A percentile compares a stretch with the other conserved stretches of the same genome.
These are phyloP conservation scores for Biscogniauxia marginata DNA, from an alignment of 2,329 filamentous ascomycete genomes.

Conservation along the genomic window DNA sequence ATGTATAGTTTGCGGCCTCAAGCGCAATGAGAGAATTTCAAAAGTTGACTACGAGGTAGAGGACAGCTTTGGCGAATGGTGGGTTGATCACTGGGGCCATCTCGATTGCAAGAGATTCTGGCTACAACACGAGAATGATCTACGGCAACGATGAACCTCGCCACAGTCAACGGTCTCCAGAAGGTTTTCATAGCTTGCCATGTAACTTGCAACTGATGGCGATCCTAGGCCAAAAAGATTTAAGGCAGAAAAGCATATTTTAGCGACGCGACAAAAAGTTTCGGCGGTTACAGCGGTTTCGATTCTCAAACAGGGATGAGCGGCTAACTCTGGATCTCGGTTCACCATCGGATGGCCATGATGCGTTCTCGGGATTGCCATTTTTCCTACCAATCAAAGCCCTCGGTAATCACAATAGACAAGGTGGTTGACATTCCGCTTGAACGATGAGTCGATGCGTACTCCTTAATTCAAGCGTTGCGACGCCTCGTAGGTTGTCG, in stretches of 20 bases:
- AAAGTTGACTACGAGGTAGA: constrained; percentile 76
- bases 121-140: constrained; percentile 68
- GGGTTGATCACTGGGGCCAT: constrained; percentile 87
- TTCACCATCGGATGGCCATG: background rate
- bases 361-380: background rate
- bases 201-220: background rate
- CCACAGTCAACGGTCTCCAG: background rate
- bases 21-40: constrained; percentile 76
- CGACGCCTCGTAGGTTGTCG: constrained; percentile 2
- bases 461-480: background rate
- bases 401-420: background rate
- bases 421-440: background rate
- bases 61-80: constrained; percentile 96
- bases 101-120: constrained; percentile 81
- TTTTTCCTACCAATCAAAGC: background rate
- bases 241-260: background rate
- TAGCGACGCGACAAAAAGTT: background rate
- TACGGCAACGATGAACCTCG: constrained; percentile 62
- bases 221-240: too few relatives aligned
- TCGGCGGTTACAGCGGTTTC: background rate
- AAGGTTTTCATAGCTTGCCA: constrained; percentile 2
- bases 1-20: constrained; percentile 85
- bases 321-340: background rate
- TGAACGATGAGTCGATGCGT: background rate
- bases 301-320: background rate